Conservation (phyloP, 306 rosid genomes). For the Glycine tomentella region DNA sequence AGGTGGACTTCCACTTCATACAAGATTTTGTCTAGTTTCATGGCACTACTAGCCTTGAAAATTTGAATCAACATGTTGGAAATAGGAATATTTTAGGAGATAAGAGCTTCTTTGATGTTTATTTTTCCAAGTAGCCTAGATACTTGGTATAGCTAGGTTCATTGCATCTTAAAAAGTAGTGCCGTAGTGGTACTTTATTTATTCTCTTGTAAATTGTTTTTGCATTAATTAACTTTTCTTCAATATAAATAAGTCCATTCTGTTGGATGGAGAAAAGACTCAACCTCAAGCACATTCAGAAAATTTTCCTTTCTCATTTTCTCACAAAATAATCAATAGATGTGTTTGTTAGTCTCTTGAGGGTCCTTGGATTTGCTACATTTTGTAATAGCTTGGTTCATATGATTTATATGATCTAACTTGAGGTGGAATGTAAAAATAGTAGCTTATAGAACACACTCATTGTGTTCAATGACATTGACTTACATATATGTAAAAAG, state of each 20-base stretch:
- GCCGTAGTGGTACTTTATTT: no score
- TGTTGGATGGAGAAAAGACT: not conserved
- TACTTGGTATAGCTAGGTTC: no score
- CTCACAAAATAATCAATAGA: not conserved
- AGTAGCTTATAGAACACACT: slow-evolving; percentile 1
- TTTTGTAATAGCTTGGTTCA: slow-evolving; percentile 16
- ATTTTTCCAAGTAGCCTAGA: no score
- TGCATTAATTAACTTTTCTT: not conserved
- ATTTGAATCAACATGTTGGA: not conserved
- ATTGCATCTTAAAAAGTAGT: no score
- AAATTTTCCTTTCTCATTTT: not conserved
- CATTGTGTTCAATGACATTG: slow-evolving; percentile 12
- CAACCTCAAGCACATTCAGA: not conserved
- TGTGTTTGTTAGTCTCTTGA: slow-evolving; percentile 1
- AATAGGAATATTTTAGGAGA: no score
- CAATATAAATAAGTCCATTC: not conserved
- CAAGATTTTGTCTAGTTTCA: not conserved
- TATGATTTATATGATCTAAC: not conserved
- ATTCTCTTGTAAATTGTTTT: no score
- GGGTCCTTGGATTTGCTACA: not conserved
- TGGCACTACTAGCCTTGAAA: slow-evolving; percentile 6
- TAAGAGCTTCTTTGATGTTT: no score
- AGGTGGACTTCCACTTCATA: not conserved
- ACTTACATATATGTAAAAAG: not conserved
- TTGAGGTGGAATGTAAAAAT: not conserved